Evolutionary conservation across 1,284 basidiomycete species (phyloP).

Genomic region (Rhodotorula glutinis): DNA sequence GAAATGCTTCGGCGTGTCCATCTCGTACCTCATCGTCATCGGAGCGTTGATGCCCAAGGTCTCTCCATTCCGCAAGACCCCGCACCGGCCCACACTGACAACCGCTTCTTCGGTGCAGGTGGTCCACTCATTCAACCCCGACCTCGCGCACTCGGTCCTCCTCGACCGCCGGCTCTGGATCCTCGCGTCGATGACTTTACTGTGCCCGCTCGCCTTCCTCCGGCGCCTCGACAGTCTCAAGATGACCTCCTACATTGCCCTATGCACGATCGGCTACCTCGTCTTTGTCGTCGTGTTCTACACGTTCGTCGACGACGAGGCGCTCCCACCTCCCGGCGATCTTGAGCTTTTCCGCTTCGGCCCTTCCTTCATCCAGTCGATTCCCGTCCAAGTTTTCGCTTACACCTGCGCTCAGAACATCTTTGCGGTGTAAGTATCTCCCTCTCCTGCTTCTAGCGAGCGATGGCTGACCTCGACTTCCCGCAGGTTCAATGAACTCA

Average conservation of each 20-base stretch:
- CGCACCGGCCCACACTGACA: background rate
- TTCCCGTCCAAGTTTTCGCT: slow-evolving; percentile 78
- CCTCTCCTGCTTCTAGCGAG: too few species aligned
- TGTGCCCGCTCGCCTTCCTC: slow-evolving; percentile 84
- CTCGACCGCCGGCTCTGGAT: slow-evolving; percentile 82
- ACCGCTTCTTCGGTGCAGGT: slow-evolving; percentile 57
- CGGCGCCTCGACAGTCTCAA: slow-evolving; percentile 63
- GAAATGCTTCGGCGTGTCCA: slow-evolving; percentile 92
- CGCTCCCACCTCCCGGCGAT: slow-evolving; percentile 30
- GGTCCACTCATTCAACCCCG: slow-evolving; percentile 71
- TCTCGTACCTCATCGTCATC: slow-evolving; percentile 84
- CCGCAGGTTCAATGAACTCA: slow-evolving; percentile 89
- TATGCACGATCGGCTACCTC: slow-evolving; percentile 67
- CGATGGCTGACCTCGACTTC: background rate
- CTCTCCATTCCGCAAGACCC: too few species aligned
- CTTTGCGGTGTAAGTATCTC: slow-evolving; percentile 38
- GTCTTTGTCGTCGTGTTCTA: slow-evolving; percentile 49
- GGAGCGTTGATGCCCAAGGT: slow-evolving; percentile 73
- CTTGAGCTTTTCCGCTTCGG: slow-evolving; percentile 59
- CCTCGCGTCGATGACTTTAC: slow-evolving; percentile 70
- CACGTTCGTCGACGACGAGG: slow-evolving; percentile 39
- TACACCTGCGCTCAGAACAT: slow-evolving; percentile 50
- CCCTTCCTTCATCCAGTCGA: slow-evolving; percentile 74
- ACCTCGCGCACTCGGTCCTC: slow-evolving; percentile 53
- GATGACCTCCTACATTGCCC: slow-evolving; percentile 69